Base-by-base conservation (phyloP, 192 early-diverging fungal species). In the Coemansia sp. region DNA sequence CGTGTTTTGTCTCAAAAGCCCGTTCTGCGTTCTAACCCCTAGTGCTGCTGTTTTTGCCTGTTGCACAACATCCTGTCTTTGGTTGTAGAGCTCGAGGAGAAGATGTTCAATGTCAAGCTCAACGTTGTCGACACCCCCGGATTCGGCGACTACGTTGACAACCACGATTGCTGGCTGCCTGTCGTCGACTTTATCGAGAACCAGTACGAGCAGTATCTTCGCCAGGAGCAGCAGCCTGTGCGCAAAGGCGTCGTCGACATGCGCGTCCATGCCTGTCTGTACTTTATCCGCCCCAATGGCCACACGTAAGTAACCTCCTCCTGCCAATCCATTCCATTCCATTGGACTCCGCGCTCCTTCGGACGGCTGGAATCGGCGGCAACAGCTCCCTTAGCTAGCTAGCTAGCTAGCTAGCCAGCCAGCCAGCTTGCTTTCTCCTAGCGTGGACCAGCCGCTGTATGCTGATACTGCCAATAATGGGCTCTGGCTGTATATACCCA, bases 151-250 rank as follows among this genome's bases (percentile, higher is more conserved):
- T 94, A 90, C 66, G 91, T 93, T 57, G 92, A 94, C 80, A 94
- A 94, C 82, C 89, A 91, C 67, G 94, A 99, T 73, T 93, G 93
- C 79, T 99, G 95, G 95, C 92, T 94, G 48, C 95, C 97, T 12
- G 92, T 99, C 65, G 89, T 99, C 46, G 94, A 99, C 60, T 99
- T 96, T 80, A 87, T 99, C 61, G 97, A 99, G 77, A 96, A 97
- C 67, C 97, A 99, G 83, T 96, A 99, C 84, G 92, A 92, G 67
- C 88, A 85, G 63, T 93, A 95, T 70, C 89, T 99, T 88, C 88
- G 90, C 76, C 91, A 93, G 81, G 97, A 99, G 74, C 85, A 90
- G 68, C 87, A 92, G 75, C 88, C 91, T 37, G 85, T 90, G 62
- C 87, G 97, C 70, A 89, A 92, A 58, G 88, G 91, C 61, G 82